phyloP scores from a whole-genome alignment of 2,329 filamentous ascomycete genomes.

The Didymella lethalis region DNA sequence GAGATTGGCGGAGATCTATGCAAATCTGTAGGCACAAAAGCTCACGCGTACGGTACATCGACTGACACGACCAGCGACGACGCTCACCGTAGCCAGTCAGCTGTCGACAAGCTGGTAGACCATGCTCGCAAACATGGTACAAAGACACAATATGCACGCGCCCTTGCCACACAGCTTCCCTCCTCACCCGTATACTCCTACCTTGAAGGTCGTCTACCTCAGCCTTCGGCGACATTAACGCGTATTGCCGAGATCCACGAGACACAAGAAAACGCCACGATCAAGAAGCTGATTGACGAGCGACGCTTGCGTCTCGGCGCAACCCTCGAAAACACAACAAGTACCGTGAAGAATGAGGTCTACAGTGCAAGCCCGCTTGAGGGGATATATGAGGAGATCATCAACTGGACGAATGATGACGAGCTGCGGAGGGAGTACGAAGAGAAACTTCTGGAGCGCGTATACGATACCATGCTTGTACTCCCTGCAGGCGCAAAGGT shows the following conservation, averaged over 20 bases:
- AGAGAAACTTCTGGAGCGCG: constrained; percentile 84
- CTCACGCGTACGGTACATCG: neutral
- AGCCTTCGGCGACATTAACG: constrained; percentile 81
- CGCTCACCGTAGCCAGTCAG: constrained; percentile 64
- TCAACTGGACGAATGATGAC: constrained; percentile 91
- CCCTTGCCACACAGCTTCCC: constrained; percentile 79
- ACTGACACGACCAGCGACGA: constrained; percentile 59
- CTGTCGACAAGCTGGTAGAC: constrained; percentile 80
- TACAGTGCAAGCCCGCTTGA: constrained; percentile 79
- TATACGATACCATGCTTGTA: constrained; percentile 78
- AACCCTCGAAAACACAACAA: constrained; percentile 80
- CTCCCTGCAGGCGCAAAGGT: constrained; percentile 72
- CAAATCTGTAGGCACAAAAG: constrained; percentile 47
- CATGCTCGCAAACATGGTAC: constrained; percentile 78
- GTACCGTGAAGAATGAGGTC: constrained; percentile 87
- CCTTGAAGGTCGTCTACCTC: constrained; percentile 82
- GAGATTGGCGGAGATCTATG: constrained; percentile 77
- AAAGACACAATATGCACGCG: constrained; percentile 75
- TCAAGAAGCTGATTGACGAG: constrained; percentile 90
- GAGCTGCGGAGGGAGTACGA: constrained; percentile 84
- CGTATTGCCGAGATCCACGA: constrained; percentile 85
- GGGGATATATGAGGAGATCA: constrained; percentile 78
- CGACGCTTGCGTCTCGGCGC: constrained; percentile 87
- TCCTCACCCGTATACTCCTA: constrained; percentile 80
- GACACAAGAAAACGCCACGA: constrained; percentile 83